Percentiles rank a stretch among this genome's conserved stretches.
phyloP scores from a whole-genome alignment of 352 stramenopile genomes.

The Phytophthora rubi region DNA sequence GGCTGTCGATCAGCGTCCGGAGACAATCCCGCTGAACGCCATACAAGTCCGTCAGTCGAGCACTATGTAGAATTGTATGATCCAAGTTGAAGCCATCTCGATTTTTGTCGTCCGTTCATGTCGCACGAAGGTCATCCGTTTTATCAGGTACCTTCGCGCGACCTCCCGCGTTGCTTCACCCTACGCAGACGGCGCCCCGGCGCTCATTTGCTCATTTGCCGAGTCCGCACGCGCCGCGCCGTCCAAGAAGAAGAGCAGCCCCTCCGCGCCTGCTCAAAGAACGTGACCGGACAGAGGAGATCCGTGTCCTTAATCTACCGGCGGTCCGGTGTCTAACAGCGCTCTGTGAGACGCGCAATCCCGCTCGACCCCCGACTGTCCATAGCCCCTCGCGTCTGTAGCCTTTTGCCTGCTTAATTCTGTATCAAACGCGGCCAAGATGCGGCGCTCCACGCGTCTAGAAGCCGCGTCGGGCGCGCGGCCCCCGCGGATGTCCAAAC shows the following conservation, averaged over 20 bases:
- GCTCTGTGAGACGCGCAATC: slow-evolving; percentile 18
- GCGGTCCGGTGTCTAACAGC: slow-evolving; percentile 12
- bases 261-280: neutral
- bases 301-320: slow-evolving; percentile 2
- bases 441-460: slow-evolving; percentile 74
- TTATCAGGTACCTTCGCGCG: slow-evolving; percentile 6
- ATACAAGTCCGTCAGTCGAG: neutral
- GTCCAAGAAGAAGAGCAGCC: slow-evolving; percentile 29
- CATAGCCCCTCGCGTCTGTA: slow-evolving; percentile 11
- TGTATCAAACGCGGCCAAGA: slow-evolving; percentile 28
- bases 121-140: slow-evolving; percentile 9
- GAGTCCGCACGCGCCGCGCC: slow-evolving; percentile 30
- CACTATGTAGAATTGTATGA: slow-evolving; percentile 9
- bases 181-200: neutral
- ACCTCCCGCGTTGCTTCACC: slow-evolving; percentile 15
- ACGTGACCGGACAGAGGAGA: slow-evolving; percentile 18
- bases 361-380: neutral
- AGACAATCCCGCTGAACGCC: slow-evolving; percentile 71
- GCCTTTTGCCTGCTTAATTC: slow-evolving; percentile 31
- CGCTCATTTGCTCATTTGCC: slow-evolving; percentile 41
- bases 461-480: slow-evolving; percentile 51
- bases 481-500: slow-evolving; percentile 63
- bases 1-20: slow-evolving; percentile 49
- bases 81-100: slow-evolving; percentile 7
- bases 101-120: slow-evolving; percentile 17